These are phyloP conservation scores for Striga hermonthica DNA, from an alignment of 305 asterid species.

Conservation along the genomic window DNA sequence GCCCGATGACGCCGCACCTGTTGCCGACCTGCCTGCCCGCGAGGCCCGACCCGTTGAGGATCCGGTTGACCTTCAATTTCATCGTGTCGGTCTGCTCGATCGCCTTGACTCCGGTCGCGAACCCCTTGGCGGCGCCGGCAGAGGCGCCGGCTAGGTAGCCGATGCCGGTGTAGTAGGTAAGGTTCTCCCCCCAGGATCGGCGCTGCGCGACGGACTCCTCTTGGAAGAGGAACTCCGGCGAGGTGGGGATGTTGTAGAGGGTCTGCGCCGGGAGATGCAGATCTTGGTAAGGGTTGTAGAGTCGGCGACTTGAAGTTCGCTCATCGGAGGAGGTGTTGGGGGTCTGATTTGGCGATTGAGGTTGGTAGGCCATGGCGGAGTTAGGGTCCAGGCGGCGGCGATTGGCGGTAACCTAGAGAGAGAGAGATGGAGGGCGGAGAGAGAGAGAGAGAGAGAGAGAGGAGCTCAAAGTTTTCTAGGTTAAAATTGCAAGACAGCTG, in stretches of 20 bases:
- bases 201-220: slow-evolving; percentile 79
- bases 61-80: slow-evolving; percentile 70
- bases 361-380: slow-evolving; percentile 63
- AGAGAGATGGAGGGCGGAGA: slow-evolving; percentile 2
- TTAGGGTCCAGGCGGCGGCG: background rate
- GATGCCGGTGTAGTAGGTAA: slow-evolving; percentile 82
- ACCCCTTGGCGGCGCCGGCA: slow-evolving; percentile 69
- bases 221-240: slow-evolving; percentile 83
- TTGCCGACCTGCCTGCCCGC: slow-evolving; percentile 71
- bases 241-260: slow-evolving; percentile 68
- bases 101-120: slow-evolving; percentile 58
- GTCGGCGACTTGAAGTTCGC: slow-evolving; percentile 49
- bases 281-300: slow-evolving; percentile 89
- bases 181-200: slow-evolving; percentile 93
- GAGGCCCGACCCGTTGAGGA: slow-evolving; percentile 82
- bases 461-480: slow-evolving; percentile 29
- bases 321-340: slow-evolving; percentile 30
- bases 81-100: slow-evolving; percentile 67
- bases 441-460: slow-evolving; percentile 13
- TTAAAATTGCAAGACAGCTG: slow-evolving; percentile 20
- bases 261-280: slow-evolving; percentile 57
- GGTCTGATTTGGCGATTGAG: slow-evolving; percentile 51
- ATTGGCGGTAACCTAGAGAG: too few relatives aligned
- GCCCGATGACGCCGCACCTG: slow-evolving; percentile 75
- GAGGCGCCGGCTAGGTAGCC: slow-evolving; percentile 76